Evolutionary conservation across 2,329 filamentous ascomycete species (phyloP).

Genomic region (Ascochyta rabiei): DNA sequence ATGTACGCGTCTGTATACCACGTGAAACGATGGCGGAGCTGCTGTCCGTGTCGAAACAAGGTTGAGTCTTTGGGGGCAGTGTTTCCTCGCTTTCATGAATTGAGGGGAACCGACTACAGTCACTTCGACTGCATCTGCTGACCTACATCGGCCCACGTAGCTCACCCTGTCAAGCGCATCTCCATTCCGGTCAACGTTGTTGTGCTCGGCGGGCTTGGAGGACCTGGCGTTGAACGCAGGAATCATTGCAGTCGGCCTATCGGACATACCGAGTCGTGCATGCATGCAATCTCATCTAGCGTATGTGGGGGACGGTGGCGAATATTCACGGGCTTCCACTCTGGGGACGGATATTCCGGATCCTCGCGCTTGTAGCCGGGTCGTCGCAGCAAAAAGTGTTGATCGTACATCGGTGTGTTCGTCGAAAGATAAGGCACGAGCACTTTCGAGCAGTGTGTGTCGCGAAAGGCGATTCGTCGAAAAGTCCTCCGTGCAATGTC

Average conservation of each 20-base stretch:
- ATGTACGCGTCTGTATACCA: too few relatives aligned
- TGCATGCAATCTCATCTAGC: conserved; percentile 14
- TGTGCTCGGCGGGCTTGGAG: background rate
- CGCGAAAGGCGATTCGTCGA: conserved; percentile 21
- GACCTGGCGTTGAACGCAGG: background rate
- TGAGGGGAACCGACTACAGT: background rate
- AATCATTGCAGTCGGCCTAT: conserved; percentile 7
- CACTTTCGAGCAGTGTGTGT: background rate
- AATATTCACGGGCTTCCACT: conserved; percentile 10
- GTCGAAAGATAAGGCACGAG: conserved; percentile 1
- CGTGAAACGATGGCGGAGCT: background rate
- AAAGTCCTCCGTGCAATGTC: conserved; percentile 1
- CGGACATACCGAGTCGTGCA: conserved; percentile 11
- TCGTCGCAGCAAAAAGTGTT: conserved; percentile 14
- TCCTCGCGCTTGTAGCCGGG: conserved; percentile 9
- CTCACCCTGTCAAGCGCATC: background rate
- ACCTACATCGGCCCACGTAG: background rate
- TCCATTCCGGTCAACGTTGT: background rate
- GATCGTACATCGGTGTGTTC: background rate
- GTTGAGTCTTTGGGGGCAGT: background rate
- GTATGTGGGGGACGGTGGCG: conserved; percentile 25
- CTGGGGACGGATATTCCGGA: conserved; percentile 3
- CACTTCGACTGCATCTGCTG: background rate
- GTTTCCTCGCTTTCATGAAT: too few relatives aligned
- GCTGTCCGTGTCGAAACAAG: background rate